These are phyloP conservation scores for Solanum microdontum DNA, from an alignment of 257 asterid genomes.

Conservation along the genomic window DNA sequence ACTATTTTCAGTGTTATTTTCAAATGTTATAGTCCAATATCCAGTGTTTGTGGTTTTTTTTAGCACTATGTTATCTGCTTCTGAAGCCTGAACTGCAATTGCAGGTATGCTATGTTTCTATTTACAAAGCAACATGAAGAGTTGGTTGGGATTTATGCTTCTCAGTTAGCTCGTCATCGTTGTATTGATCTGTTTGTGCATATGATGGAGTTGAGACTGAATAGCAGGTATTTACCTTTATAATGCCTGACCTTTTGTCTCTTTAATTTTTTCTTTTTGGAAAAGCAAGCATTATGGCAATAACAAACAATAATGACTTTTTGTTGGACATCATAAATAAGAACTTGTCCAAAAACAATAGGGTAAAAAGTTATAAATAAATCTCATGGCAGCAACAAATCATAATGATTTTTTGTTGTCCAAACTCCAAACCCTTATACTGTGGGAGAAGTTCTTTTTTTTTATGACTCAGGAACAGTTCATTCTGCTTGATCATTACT, in stretches of 20 bases:
- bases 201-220: conserved; percentile 97
- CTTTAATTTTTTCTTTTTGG: not conserved
- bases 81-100: conserved; percentile 10
- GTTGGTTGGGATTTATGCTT: conserved; percentile 91
- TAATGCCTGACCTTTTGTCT: not conserved
- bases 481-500: not conserved
- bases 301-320: not conserved
- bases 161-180: conserved; percentile 91
- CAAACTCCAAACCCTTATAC: not conserved
- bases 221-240: conserved; percentile 62
- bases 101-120: conserved; percentile 91
- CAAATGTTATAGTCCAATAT: not conserved
- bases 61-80: not conserved
- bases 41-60: not conserved
- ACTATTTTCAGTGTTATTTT: not conserved
- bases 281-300: not conserved
- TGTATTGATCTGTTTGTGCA: conserved; percentile 93
- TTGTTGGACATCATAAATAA: not conserved
- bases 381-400: not conserved
- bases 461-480: not conserved
- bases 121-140: conserved; percentile 88
- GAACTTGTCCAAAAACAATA: not conserved
- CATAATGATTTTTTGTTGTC: not conserved
- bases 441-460: not conserved
- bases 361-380: not conserved